Base-by-base conservation (phyloP, 2,329 filamentous ascomycete species). In the Hypoxylon sp. region DNA sequence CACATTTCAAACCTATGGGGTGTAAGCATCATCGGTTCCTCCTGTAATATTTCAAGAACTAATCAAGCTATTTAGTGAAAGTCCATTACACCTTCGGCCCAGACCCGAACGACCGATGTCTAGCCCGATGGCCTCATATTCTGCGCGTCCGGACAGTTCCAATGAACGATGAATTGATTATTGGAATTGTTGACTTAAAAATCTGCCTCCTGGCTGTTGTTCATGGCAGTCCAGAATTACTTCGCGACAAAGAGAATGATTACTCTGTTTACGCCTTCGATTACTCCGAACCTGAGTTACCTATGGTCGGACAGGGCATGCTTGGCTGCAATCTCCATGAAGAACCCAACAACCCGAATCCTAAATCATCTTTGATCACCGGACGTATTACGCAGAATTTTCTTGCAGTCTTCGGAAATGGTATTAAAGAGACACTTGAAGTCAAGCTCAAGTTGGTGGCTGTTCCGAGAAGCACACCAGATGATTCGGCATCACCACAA, bases 201-300 rank as follows among this genome's bases (percentile, higher is more conserved):
- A 91, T 91, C 69, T 98, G 96, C 80, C 88, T 98, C 50, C 90
- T 95, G 78, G 93, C 94, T 63, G 91, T 99, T 66, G 83, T 85
- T 24, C 84, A 88, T 63, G 88, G 86, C 82, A 98, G 96, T 78
- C 96, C 96, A 39, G 96, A 99, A 81, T 87, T 99, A 50, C 84
- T 94, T 51, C 88, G 77, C 84, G 91, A 84, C 78, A 91, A 67
- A 86, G 91, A 81, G 82, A 82, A 88, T 80, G 94, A 99, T 82
- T 99, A 96, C 81, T 96, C 94, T n/a, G 90, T 99, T 63, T 99
- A 99, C 81, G 94, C 95, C 31, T 93, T 94, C 83, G 96, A 99
- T 80, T 98, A 95, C 80, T 98, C 96, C 11, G 96, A 99, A 81
- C 92, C 93, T 71, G 94, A 98, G 77, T 93, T 91, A 17, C 96